Conservation (phyloP, 768 basidiomycete species). For the Mycena belliarum region DNA sequence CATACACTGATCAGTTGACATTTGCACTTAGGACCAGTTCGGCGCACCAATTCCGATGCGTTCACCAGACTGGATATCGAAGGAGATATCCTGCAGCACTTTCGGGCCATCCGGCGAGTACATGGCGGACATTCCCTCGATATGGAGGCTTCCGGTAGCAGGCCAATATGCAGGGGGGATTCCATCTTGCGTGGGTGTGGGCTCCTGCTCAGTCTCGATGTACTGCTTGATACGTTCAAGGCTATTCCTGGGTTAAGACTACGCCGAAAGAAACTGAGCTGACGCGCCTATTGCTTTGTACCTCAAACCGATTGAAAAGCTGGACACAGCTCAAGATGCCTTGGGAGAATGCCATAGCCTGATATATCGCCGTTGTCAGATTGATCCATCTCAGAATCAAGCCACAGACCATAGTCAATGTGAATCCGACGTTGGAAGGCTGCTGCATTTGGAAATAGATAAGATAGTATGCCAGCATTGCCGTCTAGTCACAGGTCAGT, state of each 20-base stretch:
- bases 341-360: constrained; percentile 42
- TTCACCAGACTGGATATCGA: constrained; percentile 46
- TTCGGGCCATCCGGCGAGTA: constrained; percentile 30
- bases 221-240: constrained; percentile 30
- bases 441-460: constrained; percentile 33
- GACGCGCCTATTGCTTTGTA: constrained; percentile 25
- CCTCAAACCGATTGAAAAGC: constrained; percentile 30
- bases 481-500: background rate
- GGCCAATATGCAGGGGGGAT: constrained; percentile 46
- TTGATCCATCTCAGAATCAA: too few species aligned
- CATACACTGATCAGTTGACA: too few species aligned
- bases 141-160: constrained; percentile 41
- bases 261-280: too few species aligned
- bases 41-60: constrained; percentile 41
- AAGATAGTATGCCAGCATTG: constrained; percentile 44
- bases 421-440: constrained; percentile 36
- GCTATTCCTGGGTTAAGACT: too few species aligned
- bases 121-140: constrained; percentile 42
- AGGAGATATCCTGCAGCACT: constrained; percentile 23
- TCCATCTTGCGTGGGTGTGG: constrained; percentile 21
- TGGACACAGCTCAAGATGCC: constrained; percentile 39
- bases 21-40: background rate
- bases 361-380: too few species aligned
- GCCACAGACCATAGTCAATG: constrained; percentile 45
- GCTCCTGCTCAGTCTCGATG: constrained; percentile 44